Evolutionary conservation across 1,284 basidiomycete genomes (phyloP), one percentile per base, ranked within the genome.

Genomic region (Ceratobasidium sp.): DNA sequence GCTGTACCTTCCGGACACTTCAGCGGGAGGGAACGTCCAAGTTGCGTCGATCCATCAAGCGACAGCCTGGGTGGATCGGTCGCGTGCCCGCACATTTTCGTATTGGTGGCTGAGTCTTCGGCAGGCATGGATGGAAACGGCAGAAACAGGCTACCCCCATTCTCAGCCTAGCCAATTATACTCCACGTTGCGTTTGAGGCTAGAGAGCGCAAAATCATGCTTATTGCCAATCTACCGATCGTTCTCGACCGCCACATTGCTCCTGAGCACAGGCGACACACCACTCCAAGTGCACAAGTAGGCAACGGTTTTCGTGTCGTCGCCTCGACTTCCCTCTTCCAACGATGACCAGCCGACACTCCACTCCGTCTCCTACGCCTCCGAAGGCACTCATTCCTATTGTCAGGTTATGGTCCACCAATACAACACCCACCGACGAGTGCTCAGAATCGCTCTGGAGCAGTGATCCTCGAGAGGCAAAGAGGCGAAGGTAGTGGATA

Each of bases 281-380:
- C 15, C 29, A 8, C 45, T 50, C 20, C 50, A 50, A 38, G 35
- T 25, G 22, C 55, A 22, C 22, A 6, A 25, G 3, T 25, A 20
- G n/a, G 43, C 17, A 35, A 17, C 6, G n/a, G 25, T 20, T 7
- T 22, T 6, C 13, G 10, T 20, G 45, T 47, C 45, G 6, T 47
- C 7, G 2, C 29, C 29, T 15, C 22, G 35, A 25, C 13, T 15
- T 12, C 32, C 7, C 13, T 29, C 60, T 32, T 27, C 47, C 60
- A 20, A 29, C 15, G 32, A 49, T 64, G 47, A 35, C 17, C 22
- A 52, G 31, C 40, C 12, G 32, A 64, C 60, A 34, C 29, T 50
- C 31, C 27, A 64, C 60, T 3, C 60, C 60, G 8, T 64, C 60
- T n/a, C 60, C 60, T 4, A 64, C 60, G 7, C 47, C 29, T 27